Evolutionary conservation across 768 basidiomycete genomes (phyloP).

Genomic region (Boletus coccyginus): DNA sequence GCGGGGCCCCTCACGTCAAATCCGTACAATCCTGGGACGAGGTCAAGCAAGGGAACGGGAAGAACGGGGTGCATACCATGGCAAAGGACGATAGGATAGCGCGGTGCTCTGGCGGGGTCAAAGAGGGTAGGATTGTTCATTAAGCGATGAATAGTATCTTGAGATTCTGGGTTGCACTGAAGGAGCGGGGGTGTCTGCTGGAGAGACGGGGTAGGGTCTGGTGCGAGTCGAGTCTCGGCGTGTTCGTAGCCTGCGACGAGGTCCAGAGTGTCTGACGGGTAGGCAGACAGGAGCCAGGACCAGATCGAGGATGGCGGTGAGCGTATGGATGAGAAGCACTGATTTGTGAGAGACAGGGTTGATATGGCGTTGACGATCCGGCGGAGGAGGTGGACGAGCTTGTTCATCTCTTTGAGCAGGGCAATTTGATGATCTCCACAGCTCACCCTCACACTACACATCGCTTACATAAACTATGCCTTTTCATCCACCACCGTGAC

Average conservation of each 20-base stretch:
- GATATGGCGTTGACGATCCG: conserved; percentile 68
- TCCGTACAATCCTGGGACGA: conserved; percentile 76
- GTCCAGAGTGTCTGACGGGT: too few relatives aligned
- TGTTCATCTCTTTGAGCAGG: conserved; percentile 33
- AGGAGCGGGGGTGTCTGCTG: conserved; percentile 15
- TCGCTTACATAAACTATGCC: conserved; percentile 10
- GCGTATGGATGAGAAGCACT: too few relatives aligned
- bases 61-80: conserved; percentile 59
- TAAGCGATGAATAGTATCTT: conserved; percentile 55
- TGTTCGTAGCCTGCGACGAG: neutral
- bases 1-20: conserved; percentile 88
- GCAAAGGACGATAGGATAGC: conserved; percentile 92
- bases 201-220: neutral
- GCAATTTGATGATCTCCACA: neutral
- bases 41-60: neutral
- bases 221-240: neutral
- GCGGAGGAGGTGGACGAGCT: conserved; percentile 59
- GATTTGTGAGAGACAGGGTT: conserved; percentile 44
- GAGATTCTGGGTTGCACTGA: conserved; percentile 9
- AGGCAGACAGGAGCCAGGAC: too few relatives aligned
- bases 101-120: conserved; percentile 74
- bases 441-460: too few relatives aligned
- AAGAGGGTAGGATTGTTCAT: conserved; percentile 76
- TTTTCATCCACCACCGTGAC: too few relatives aligned
- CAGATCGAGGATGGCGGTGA: too few relatives aligned